A percentile compares a stretch with the other conserved stretches of the same genome.
Evolutionary conservation across 140 eudicot genomes (phyloP).

Genomic region (Cichorium intybus): DNA sequence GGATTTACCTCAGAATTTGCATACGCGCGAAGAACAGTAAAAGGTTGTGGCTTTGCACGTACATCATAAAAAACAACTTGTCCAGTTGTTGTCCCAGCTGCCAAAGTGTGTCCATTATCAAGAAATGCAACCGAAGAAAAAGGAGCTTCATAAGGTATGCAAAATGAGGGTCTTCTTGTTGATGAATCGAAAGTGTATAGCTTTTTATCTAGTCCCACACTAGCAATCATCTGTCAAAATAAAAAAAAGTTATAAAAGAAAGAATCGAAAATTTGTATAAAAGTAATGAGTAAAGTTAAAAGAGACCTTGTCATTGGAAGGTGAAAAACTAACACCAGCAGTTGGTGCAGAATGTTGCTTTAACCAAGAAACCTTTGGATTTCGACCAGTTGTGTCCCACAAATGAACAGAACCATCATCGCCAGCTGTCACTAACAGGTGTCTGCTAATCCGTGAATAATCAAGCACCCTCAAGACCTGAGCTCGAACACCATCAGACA

Average conservation of each 20-base stretch:
- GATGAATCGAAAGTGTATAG: conserved; percentile 83
- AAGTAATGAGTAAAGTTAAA: not conserved
- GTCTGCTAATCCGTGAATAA: conserved; percentile 96
- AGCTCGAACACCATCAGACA: conserved; percentile 54
- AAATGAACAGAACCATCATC: conserved; percentile 97
- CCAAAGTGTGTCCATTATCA: conserved; percentile 86
- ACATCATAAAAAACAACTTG: conserved; percentile 91
- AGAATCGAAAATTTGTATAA: not conserved
- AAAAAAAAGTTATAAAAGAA: not conserved
- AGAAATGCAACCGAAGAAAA: conserved; percentile 89
- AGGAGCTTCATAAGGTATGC: conserved; percentile 84
- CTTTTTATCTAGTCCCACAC: conserved; percentile 92
- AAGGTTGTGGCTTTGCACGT: conserved; percentile 91
- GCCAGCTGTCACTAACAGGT: conserved; percentile 96
- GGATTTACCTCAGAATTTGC: conserved; percentile 72
- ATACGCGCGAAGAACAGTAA: conserved; percentile 90
- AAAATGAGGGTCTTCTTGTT: conserved; percentile 52
- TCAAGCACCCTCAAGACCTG: conserved; percentile 99
- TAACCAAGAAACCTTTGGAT: conserved; percentile 92
- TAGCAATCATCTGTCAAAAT: conserved; percentile 72
- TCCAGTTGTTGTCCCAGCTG: conserved; percentile 95
- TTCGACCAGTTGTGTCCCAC: conserved; percentile 97
- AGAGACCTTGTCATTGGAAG: conserved; percentile 89
- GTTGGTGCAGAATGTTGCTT: conserved; percentile 99
- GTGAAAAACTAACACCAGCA: conserved; percentile 92